A percentile compares a stretch with the other conserved stretches of the same genome.
These are phyloP conservation scores for Backusella tuberculispora DNA, from an alignment of 192 early-diverging fungal genomes.

Conservation along the genomic window DNA sequence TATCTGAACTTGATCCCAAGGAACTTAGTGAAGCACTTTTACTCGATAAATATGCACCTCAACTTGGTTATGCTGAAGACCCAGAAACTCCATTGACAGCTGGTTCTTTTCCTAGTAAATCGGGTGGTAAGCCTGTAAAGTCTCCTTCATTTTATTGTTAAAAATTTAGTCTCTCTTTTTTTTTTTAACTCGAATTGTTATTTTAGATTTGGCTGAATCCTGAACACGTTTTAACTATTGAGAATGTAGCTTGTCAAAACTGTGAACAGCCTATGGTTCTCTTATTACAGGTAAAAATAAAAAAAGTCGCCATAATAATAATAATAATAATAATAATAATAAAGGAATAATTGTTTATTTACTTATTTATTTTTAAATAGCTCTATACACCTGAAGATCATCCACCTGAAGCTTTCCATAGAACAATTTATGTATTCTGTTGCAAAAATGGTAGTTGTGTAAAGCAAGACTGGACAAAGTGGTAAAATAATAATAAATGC, in stretches of 20 bases:
- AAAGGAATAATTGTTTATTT: no score
- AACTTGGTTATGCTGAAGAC: slow-evolving; percentile 79
- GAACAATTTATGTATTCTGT: slow-evolving; percentile 90
- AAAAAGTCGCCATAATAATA: no score
- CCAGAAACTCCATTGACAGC: slow-evolving; percentile 60
- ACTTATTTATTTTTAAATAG: slow-evolving; percentile 37
- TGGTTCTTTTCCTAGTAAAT: slow-evolving; percentile 81
- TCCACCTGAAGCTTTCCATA: slow-evolving; percentile 84
- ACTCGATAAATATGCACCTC: slow-evolving; percentile 34
- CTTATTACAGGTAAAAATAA: slow-evolving; percentile 72
- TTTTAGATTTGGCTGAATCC: slow-evolving; percentile 83
- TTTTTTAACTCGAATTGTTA: not conserved
- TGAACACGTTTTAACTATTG: slow-evolving; percentile 58
- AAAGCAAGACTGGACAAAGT: slow-evolving; percentile 52
- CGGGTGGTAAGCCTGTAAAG: slow-evolving; percentile 83
- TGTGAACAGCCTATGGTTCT: slow-evolving; percentile 78
- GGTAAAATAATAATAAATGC: slow-evolving; percentile 37
- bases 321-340: no score
- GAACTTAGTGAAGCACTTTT: slow-evolving; percentile 16
- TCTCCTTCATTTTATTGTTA: not conserved
- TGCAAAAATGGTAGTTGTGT: slow-evolving; percentile 91
- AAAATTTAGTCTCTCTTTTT: no score
- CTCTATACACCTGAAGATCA: slow-evolving; percentile 94
- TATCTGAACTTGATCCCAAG: slow-evolving; percentile 20
- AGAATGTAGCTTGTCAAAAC: slow-evolving; percentile 67